Evolutionary conservation across 2,329 filamentous ascomycete species (phyloP).

Genomic region (Cladophialophora bantiana): DNA sequence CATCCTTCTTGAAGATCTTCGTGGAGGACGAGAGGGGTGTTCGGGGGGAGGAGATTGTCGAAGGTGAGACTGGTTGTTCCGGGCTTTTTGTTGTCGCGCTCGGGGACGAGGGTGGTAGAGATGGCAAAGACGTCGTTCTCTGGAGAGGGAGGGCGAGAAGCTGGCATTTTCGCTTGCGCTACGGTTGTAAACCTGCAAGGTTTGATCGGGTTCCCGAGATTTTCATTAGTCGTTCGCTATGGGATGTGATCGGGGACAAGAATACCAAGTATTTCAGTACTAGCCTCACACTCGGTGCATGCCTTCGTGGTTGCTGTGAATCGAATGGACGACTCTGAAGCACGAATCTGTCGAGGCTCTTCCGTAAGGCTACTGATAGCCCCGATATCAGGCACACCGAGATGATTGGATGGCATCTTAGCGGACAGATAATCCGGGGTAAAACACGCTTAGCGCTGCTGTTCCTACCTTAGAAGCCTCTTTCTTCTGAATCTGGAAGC

Average conservation of each 20-base stretch:
- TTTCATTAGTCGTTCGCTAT: background rate
- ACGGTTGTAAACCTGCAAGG: background rate
- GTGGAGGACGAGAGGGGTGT: constrained; percentile 71
- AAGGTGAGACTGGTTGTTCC: constrained; percentile 67
- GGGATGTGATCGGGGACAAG: background rate
- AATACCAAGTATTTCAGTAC: background rate
- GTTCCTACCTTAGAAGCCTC: constrained; percentile 8
- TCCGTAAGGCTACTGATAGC: constrained; percentile 17
- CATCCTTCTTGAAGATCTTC: constrained; percentile 89
- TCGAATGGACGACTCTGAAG: background rate
- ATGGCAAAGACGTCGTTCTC: constrained; percentile 51
- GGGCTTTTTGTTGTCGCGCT: constrained; percentile 60
- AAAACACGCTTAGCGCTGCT: constrained; percentile 4
- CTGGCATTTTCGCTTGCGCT: constrained; percentile 21
- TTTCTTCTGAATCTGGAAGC: background rate
- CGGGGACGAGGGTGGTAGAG: constrained; percentile 63
- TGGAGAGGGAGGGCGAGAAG: constrained; percentile 40
- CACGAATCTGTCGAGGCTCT: background rate
- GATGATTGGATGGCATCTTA: constrained; percentile 25
- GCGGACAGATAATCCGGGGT: constrained; percentile 32
- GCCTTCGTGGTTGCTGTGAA: background rate
- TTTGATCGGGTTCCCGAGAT: background rate
- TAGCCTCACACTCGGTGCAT: background rate
- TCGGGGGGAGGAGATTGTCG: constrained; percentile 72
- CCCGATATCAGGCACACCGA: constrained; percentile 11